Base-by-base conservation (phyloP, 495 filamentous ascomycete species). In the Saxophila tyrrhenica region DNA sequence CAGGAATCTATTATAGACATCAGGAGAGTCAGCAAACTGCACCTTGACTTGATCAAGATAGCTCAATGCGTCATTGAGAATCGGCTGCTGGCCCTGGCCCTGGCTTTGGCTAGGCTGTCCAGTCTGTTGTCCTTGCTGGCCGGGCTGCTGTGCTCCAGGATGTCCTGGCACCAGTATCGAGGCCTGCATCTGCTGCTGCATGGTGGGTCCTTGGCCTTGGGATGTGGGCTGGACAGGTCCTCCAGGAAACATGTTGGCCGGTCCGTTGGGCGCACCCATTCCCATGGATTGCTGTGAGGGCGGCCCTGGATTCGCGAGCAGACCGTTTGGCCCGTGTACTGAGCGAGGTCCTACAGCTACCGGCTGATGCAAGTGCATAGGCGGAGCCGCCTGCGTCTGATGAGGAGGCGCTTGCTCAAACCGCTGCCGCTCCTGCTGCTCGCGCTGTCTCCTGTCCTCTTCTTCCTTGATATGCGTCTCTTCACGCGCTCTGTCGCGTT, bases 11-110 rank as follows among this genome's bases (percentile, higher is more conserved):
- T 99, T 99, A 64, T 99, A 99, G 1, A 99, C 92, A 67, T 99
- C 94, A 9, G 92, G 91, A 60, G 94, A 88, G 52, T 96, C 89
- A 50, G 87, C 84, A 62, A 99, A 99, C 60, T 95, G 89, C 45
- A 96, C 91, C 70, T 99, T 99, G 55, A 99, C 92, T 66, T 97
- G 94, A 67, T 99, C 92, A 35, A 99, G 77, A 67, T 99, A 99
- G 67, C 88, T 95, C 15, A 99, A 76, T 17, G 92, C 92, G 74
- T 98, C 92, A 70, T 96, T 96, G 24, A 96, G 69, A 57, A 96
- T 96, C 16, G 90, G 90, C 66, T 96, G 89, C 66, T 96, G 90
- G n/a, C 87, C 89, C 67, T 70, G 69, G 1, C 59, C 55, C 46
- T 61, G 58, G n/a, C 21, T 41, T 24, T 58, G 56, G 17, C 25